Base-by-base conservation (phyloP, 192 early-diverging fungal genomes). In the Funneliformis mosseae region DNA sequence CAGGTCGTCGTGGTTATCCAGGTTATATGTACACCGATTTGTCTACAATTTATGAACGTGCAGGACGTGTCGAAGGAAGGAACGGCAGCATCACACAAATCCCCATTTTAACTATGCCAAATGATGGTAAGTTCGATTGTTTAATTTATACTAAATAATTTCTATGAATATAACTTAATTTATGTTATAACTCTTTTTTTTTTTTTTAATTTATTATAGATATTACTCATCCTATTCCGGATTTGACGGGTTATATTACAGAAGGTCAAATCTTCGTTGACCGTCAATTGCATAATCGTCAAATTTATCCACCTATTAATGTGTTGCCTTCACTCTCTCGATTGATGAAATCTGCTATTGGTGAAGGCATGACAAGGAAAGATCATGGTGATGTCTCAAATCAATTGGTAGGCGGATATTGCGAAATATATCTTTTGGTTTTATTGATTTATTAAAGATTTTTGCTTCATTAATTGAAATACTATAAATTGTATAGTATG, bases 21-120 rank as follows among this genome's bases (percentile, higher is more conserved):
- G 98, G 98, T 88, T 99, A 99, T 85, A 99, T 99, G 98, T 99
- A 99, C 90, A 99, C 98, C 10, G 98, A 99, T 92, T 92, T 99
- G 89, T 97, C 98, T 28, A 99, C 97, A 76, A 99, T 99, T 82
- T 99, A 99, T 83, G 98, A 99, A 88, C 93, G 98, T 84, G 98
- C 97, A 18, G 98, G 98, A 63, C 95, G 98, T 81, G 98, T 99
- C 18, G 93, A 93, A 71, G 98, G 98, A 74, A 89, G 98, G 74
- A 98, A 97, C 86, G 98, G 98, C 70, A 96, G 95, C 48, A 99
- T 99, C 78, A 99, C 98, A 27, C 98, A 99, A 87, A 98, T 99
- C 76, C 98, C 98, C n/a, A 99, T 99, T 88, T 86, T 99, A 85
- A 98, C 98, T 38, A 99, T 99, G 98, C 98, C 98, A 48, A 99